Base-by-base conservation (phyloP, 2,329 filamentous ascomycete species). In the Diaporthe amygdali region DNA sequence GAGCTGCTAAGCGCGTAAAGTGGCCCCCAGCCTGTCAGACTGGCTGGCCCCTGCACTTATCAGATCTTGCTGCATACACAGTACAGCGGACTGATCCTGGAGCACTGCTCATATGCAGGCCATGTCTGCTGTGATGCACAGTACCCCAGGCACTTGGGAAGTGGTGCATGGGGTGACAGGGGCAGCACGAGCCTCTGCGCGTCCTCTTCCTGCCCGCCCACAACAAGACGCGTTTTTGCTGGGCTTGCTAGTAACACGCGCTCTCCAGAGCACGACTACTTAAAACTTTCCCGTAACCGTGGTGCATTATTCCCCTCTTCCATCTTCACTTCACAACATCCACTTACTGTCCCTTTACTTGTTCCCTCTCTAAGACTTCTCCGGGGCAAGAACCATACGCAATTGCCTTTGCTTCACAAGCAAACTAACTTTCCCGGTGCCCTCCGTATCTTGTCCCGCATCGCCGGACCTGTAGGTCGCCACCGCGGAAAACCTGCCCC, bases 181-280 rank as follows among this genome's bases (percentile, higher is more conserved):
- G 52, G 39, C 54, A 61, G 70, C 70, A 71, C 71, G 41, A 69
- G 70, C 56, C 59, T 54, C 67, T 59, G 71, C 71, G 71, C 59
- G 64, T 70, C 47, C 41, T 39, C 49, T 8, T 51, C n/a, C 56
- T 59, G 54, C 54, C 47, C 56, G 37, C 56, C 56, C 54, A 59
- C 69, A 44, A 55, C 66, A 64, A 68, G 66, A 68, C 66, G 66
- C 59, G 56, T 59, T 69, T 69, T 61, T 67, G 69, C 52, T 52
- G 51, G 34, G 51, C 56, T 30, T 27, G 61, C 44, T 37, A 70
- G 63, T 61, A 70, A 67, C 52, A 67, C 71, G 71, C 71, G 71
- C 63, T 64, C 66, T 55, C 68, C 32, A 14, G 69, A 59, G 68
- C 66, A 51, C 61, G 71, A 72, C 71, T 69, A 72, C 71, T 72